A percentile compares a stretch with the other conserved stretches of the same genome.
These are phyloP conservation scores for Diaporthe batatas DNA, from an alignment of 2,329 filamentous ascomycete species.

Conservation along the genomic window DNA sequence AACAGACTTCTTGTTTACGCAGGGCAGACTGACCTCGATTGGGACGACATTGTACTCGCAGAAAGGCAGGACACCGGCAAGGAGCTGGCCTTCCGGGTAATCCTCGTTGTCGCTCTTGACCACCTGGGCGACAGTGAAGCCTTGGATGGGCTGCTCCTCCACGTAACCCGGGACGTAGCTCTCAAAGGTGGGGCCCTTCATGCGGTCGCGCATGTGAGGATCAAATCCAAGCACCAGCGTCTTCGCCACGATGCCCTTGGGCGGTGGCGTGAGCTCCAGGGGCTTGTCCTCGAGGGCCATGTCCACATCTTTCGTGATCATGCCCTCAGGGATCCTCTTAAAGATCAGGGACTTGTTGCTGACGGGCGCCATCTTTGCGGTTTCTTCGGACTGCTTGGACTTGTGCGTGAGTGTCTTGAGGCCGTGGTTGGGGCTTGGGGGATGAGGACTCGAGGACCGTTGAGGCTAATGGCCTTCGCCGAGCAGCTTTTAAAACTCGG, in stretches of 20 bases:
- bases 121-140: constrained; percentile 39
- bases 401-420: neutral
- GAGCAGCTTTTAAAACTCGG: neutral
- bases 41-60: constrained; percentile 73
- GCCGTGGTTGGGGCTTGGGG: neutral
- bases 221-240: constrained; percentile 38
- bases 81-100: constrained; percentile 65
- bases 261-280: constrained; percentile 36
- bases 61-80: constrained; percentile 65
- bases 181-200: constrained; percentile 39
- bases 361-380: constrained; percentile 32
- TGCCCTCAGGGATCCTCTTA: constrained; percentile 36
- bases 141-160: constrained; percentile 35
- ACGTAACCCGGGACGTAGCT: constrained; percentile 41
- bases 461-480: neutral
- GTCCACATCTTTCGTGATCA: constrained; percentile 36
- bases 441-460: neutral
- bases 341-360: constrained; percentile 39
- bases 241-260: constrained; percentile 40
- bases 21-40: constrained; percentile 47
- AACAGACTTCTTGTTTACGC: constrained; percentile 26
- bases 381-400: neutral
- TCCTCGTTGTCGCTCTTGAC: constrained; percentile 38
- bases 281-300: constrained; percentile 37
- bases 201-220: constrained; percentile 42